Evolutionary conservation across 1,284 basidiomycete genomes (phyloP), one percentile per base, ranked within the genome.

Genomic region (Naganishia liquefaciens): DNA sequence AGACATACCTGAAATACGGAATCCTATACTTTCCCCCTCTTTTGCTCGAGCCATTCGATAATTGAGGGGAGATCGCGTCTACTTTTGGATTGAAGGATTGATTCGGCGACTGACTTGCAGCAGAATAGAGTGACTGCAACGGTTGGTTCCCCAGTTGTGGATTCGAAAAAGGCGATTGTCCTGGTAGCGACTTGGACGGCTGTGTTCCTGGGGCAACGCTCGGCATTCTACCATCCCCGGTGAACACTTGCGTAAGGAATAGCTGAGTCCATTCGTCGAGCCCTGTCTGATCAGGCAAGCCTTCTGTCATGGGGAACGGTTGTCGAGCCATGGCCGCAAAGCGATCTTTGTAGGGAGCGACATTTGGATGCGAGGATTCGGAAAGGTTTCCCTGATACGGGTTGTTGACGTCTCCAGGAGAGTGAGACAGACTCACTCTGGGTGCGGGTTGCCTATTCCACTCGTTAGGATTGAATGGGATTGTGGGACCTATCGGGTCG

Each of bases 1-100:
- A 19, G 49, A 58, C 68, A 62, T 19, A 69, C 68, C 64, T 54
- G 25, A 67, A 67, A 50, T 67, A 67, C 37, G 66, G 66, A 10
- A 67, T 63, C 19, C 63, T 49, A 28, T 54, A 64, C 51, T 62
- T 64, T 58, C 43, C 55, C 15, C 13, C 55, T 49, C 55, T 27
- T 58, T 58, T 58, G 55, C 55, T 37, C 7, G 43, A 37, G 6
- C 30, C 55, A 6, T 46, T 39, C 23, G 55, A 58, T 33, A 28
- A 39, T 28, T 49, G 55, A 47, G 55, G 55, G 44, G 55, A 58
- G 5, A 39, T 23, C 27, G 30, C 37, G 15, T 58, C 55, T 0
- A 25, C 44, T n/a, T 30, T 11, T n/a, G 33, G 5, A n/a, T 30
- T 43, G 15, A 46, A 28, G 5, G 23, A 15, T 30, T 27, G 44